Base-by-base conservation (phyloP, 306 rosid genomes). In the Fragaria nilgerrensis region DNA sequence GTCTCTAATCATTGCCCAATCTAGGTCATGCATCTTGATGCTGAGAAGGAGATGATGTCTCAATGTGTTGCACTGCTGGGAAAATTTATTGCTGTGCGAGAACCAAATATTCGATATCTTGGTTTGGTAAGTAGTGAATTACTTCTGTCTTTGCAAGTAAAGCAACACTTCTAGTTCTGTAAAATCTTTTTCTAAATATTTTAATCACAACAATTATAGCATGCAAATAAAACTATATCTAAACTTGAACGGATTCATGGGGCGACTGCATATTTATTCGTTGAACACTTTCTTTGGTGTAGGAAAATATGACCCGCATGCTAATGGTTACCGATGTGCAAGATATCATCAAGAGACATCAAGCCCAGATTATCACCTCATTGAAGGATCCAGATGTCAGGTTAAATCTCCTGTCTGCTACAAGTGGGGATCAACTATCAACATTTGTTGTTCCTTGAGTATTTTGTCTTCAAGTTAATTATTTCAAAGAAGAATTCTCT, bases 21-120 rank as follows among this genome's bases (percentile, higher is more conserved):
- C 79, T 87, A 96, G 99, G 99, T 96, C 79, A 96, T 96, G 99
- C 98, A 96, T 87, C 99, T 96, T 67, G 99, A 96, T 92, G 99
- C 99, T 87, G 99, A 92, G 75, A 92, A 96, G 79, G 99, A 92
- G 91, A 96, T 96, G 99, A 92, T 96, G 99, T 92, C 99, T 80
- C 99, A 96, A 73, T 96, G 99, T 70, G 99, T 92, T 83, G 98
- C 99, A 39, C 98, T 96, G 82, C 98, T 96, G 78, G 99, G 99
- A 79, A 96, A 96, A 78, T 92, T 96, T 83, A 96, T 96, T 82
- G 98, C 99, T 70, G 99, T 96, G 49, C 99, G 98, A 55, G 99
- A 96, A 83, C 99, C 99, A 71, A 96, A 96, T 87, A 96, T 96
- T 62, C 93, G 99, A 75, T 96, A 96, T 82, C 98, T 96, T 77